phyloP scores from a whole-genome alignment of 2,329 filamentous ascomycete species.

The Talaromyces sp. region DNA sequence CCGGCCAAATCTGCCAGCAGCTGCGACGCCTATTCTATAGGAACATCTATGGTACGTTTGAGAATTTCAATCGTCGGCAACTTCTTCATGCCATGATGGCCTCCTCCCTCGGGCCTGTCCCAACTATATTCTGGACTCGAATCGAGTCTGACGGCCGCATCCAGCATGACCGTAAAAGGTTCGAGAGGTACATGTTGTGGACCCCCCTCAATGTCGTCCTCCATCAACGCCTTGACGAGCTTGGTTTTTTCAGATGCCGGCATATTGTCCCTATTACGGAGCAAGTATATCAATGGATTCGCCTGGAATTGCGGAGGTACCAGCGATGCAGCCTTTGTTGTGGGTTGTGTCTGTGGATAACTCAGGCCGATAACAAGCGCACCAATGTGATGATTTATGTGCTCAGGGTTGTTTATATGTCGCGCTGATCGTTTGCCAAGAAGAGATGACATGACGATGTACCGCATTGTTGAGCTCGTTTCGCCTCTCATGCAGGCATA shows the following conservation, averaged over 20 bases:
- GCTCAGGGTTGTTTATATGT: slow-evolving; percentile 12
- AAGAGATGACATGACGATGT: slow-evolving; percentile 29
- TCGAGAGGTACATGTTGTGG: slow-evolving; percentile 20
- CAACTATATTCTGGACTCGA: neutral
- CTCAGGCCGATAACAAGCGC: slow-evolving; percentile 33
- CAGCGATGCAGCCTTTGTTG: slow-evolving; percentile 13
- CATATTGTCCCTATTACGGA: slow-evolving; percentile 15
- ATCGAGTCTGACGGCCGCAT: slow-evolving; percentile 32
- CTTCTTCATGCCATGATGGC: neutral
- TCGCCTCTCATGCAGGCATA: slow-evolving; percentile 40
- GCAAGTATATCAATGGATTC: slow-evolving; percentile 25
- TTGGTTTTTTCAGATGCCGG: slow-evolving; percentile 21
- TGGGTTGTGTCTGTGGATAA: slow-evolving; percentile 14
- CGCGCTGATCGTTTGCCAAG: slow-evolving; percentile 20
- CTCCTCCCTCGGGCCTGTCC: neutral
- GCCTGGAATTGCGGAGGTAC: slow-evolving; percentile 25
- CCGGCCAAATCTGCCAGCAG: neutral
- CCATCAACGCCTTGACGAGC: slow-evolving; percentile 24
- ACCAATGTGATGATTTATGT: slow-evolving; percentile 25
- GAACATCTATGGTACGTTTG: slow-evolving; percentile 31
- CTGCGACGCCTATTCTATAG: slow-evolving; percentile 16
- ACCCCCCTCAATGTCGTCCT: slow-evolving; percentile 27
- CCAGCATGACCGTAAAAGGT: slow-evolving; percentile 30
- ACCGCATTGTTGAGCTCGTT: slow-evolving; percentile 32
- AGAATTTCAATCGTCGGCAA: slow-evolving; percentile 27